These are phyloP conservation scores for Paradendryphiella salina DNA, from an alignment of 2,329 filamentous ascomycete species.

Conservation along the genomic window DNA sequence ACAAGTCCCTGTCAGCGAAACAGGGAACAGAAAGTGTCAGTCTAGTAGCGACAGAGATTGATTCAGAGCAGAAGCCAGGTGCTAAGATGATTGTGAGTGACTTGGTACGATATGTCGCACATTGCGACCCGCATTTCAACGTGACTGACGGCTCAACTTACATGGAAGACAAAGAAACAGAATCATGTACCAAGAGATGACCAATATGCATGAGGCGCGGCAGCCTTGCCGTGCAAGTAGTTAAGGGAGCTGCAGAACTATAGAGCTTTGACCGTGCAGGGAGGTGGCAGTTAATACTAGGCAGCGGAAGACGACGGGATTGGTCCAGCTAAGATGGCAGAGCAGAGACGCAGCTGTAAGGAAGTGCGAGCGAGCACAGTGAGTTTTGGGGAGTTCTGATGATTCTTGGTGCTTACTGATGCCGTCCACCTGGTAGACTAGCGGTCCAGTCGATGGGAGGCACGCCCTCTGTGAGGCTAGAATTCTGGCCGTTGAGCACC, in stretches of 20 bases:
- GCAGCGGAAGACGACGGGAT: constrained; percentile 31
- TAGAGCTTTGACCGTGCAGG: constrained; percentile 39
- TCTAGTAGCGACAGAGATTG: constrained; percentile 35
- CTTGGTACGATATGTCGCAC: constrained; percentile 39
- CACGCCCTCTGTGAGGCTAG: constrained; percentile 34
- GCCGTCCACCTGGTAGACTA: constrained; percentile 42
- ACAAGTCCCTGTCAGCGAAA: constrained; percentile 37
- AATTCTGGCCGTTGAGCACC: constrained; percentile 38
- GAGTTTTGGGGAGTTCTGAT: constrained; percentile 32
- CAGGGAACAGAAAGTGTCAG: constrained; percentile 33
- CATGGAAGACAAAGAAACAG: constrained; percentile 43
- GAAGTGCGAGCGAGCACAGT: constrained; percentile 30
- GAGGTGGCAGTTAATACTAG: constrained; percentile 31
- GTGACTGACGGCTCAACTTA: constrained; percentile 42
- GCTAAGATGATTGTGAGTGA: constrained; percentile 43
- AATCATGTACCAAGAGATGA: constrained; percentile 37
- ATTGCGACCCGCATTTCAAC: constrained; percentile 36
- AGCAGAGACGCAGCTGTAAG: constrained; percentile 37
- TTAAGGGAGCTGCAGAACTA: constrained; percentile 24
- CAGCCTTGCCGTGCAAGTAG: constrained; percentile 32
- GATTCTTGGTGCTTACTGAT: constrained; percentile 41
- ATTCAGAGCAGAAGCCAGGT: constrained; percentile 45
- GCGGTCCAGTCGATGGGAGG: constrained; percentile 33
- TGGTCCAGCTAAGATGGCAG: constrained; percentile 24
- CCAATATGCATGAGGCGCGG: constrained; percentile 32